Evolutionary conservation across 352 stramenopile species (phyloP), one percentile per base, ranked within the genome.

Genomic region (Pythium dissotocum): DNA sequence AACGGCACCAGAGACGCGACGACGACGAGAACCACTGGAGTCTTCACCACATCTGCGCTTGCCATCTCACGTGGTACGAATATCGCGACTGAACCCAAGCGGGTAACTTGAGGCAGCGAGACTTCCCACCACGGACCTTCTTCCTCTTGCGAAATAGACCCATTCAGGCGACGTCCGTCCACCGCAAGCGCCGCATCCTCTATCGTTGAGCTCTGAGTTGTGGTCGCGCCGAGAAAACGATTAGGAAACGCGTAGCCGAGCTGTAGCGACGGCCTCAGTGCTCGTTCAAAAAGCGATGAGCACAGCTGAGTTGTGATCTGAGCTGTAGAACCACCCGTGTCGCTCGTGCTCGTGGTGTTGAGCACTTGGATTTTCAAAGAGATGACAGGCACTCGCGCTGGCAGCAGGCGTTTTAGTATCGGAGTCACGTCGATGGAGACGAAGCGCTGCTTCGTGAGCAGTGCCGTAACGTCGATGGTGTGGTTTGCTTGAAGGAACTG

Each of bases 71-170:
- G 65, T 0, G 85, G 73, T 0, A 91, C 7, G 54, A 91, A 87
- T 14, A 91, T 65, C 0, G 73, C 83, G 1, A 94, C 9, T 0
- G 82, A 83, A 0, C 85, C 85, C 16, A 91, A 21, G 3, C 77
- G 78, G 7, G 32, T 76, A 30, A 88, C 51, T 10, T 65, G 54
- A 16, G 71, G 53, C 6, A 93, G 63, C 0, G 70, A 76, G 1
- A 72, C 77, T 61, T 93, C 74, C 82, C 83, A 91, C 81, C 82
- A 93, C 4, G 80, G 71, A 4, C 86, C 65, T 0, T n/a, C 57
- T 52, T 84, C 76, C 14, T 59, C 72, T 21, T 61, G 21, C 8
- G 78, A 89, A 0, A 61, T 6, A 16, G 61, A 55, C 10, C 33
- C 24, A 40, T n/a, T 33, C 0, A 42, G 24, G 13, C 63, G 51